A percentile compares a stretch with the other conserved stretches of the same genome.
These are phyloP conservation scores for Fusarium papillatum DNA, from an alignment of 2,329 filamentous ascomycete genomes.

Conservation along the genomic window DNA sequence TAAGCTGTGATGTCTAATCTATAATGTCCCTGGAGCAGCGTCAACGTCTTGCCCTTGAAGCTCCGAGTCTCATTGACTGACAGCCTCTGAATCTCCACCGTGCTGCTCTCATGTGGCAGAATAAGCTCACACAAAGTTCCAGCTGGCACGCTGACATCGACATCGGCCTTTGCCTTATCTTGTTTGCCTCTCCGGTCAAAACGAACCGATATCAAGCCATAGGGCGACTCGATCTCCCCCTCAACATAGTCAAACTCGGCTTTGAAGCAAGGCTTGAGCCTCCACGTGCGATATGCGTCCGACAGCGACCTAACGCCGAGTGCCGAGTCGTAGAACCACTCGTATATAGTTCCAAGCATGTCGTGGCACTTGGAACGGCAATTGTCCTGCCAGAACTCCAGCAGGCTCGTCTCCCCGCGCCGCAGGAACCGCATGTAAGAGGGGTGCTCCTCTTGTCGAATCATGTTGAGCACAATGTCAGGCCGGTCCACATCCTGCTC, in stretches of 20 bases:
- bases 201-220: constrained; percentile 48
- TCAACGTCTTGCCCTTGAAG: constrained; percentile 19
- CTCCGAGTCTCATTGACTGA: background rate
- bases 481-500: constrained; percentile 51
- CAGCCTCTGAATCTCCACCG: constrained; percentile 25
- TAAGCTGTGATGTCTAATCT: constrained; percentile 32
- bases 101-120: constrained; percentile 28
- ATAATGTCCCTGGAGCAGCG: constrained; percentile 35
- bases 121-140: constrained; percentile 39
- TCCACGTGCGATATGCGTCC: constrained; percentile 56
- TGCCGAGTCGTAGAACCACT: constrained; percentile 60
- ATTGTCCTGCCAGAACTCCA: constrained; percentile 59
- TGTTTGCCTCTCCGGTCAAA: constrained; percentile 31
- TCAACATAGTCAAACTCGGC: constrained; percentile 55
- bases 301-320: constrained; percentile 53
- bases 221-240: constrained; percentile 54
- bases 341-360: constrained; percentile 62
- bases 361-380: constrained; percentile 61
- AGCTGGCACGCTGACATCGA: constrained; percentile 35
- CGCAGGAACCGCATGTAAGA: constrained; percentile 62
- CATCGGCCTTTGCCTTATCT: constrained; percentile 14
- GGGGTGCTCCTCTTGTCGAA: constrained; percentile 60
- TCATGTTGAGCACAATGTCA: constrained; percentile 57
- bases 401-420: constrained; percentile 57
- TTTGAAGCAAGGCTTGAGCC: constrained; percentile 53